These are phyloP conservation scores for Solanum piurae DNA, from an alignment of 257 asterid species.

Conservation along the genomic window DNA sequence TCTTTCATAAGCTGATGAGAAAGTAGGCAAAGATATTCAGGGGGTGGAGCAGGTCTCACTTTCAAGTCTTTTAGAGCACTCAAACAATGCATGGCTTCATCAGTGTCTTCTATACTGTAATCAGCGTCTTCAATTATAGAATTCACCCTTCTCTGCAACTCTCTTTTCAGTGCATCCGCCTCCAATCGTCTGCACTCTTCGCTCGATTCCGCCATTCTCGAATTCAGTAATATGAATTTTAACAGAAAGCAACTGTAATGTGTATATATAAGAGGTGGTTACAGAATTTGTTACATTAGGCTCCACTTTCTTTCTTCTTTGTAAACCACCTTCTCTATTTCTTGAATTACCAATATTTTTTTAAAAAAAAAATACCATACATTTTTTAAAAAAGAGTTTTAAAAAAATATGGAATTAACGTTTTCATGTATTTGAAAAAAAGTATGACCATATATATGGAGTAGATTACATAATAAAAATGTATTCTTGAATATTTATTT, in stretches of 20 bases:
- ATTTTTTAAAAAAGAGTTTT: too few species aligned
- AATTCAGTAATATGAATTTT: neutral
- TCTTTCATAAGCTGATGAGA: conserved; percentile 37
- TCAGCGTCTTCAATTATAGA: conserved; percentile 23
- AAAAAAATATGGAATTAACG: too few species aligned
- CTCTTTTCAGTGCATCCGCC: conserved; percentile 29
- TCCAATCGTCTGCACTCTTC: neutral
- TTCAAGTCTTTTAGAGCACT: conserved; percentile 21
- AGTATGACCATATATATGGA: too few species aligned
- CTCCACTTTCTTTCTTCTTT: neutral
- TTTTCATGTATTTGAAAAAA: too few species aligned
- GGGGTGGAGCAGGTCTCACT: conserved; percentile 18
- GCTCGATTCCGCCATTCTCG: conserved; percentile 11
- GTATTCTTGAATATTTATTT: too few species aligned
- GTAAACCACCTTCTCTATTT: neutral
- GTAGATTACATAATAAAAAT: too few species aligned
- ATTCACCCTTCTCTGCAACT: conserved; percentile 25
- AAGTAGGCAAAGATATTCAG: conserved; percentile 39
- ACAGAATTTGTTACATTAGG: neutral
- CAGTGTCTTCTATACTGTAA: conserved; percentile 17
- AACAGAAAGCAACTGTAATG: neutral
- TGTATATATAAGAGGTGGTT: neutral
- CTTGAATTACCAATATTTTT: too few species aligned
- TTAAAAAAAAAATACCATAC: too few species aligned
- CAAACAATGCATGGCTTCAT: conserved; percentile 27